These are phyloP conservation scores for Syzygium malaccense DNA, from an alignment of 441 rosid species.

Conservation along the genomic window DNA sequence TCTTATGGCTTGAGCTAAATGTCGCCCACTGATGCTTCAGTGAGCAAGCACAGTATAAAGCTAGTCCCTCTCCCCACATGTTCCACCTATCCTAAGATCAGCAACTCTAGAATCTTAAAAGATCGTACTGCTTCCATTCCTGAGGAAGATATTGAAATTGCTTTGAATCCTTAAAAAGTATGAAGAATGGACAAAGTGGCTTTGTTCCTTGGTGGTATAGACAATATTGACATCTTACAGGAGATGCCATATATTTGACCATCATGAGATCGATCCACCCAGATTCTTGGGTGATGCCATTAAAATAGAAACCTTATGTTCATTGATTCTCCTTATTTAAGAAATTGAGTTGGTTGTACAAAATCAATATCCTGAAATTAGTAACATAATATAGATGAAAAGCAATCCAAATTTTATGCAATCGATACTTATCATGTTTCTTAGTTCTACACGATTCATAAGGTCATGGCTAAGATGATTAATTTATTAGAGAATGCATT, in stretches of 20 bases:
- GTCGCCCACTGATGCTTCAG: neutral
- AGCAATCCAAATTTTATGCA: neutral
- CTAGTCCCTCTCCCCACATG: neutral
- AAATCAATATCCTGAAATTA: neutral
- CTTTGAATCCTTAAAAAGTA: neutral
- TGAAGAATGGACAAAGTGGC: neutral
- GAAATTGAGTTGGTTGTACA: neutral
- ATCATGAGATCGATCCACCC: neutral
- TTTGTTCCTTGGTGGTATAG: neutral
- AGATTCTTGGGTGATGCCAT: neutral
- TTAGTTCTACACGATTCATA: neutral
- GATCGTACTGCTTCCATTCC: neutral
- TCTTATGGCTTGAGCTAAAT: neutral
- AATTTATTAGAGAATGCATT: neutral
- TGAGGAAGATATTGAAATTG: neutral
- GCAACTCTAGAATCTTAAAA: neutral
- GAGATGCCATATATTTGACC: neutral
- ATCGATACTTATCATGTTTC: neutral
- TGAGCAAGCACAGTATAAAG: neutral
- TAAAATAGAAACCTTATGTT: neutral
- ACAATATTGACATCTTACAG: neutral
- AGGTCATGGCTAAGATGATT: neutral
- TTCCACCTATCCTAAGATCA: neutral
- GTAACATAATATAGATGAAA: neutral
- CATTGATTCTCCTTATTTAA: neutral